A percentile compares a stretch with the other conserved stretches of the same genome.
Conservation (phyloP, 1,284 basidiomycete genomes). For the Ceratobasidium theobromae region DNA sequence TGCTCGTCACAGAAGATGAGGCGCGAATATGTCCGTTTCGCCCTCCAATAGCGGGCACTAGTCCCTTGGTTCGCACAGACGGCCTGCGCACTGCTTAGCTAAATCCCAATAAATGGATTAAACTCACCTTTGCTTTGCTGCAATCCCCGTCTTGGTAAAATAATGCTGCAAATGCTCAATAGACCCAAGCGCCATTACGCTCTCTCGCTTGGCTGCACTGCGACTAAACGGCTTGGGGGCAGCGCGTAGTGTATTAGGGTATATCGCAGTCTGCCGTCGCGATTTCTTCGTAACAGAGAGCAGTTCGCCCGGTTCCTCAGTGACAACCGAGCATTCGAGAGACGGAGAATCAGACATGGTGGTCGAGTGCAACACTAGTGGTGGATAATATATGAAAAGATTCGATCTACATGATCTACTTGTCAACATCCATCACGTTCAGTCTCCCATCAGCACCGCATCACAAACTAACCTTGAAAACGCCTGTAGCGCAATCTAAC, state of each 20-base stretch:
- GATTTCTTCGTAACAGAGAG: slow-evolving; percentile 4
- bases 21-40: slow-evolving; percentile 45
- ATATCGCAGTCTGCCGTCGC: slow-evolving; percentile 67
- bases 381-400: no score
- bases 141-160: slow-evolving; percentile 80
- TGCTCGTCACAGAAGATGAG: slow-evolving; percentile 43
- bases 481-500: no score
- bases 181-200: slow-evolving; percentile 81
- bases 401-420: background rate
- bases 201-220: slow-evolving; percentile 81
- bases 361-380: no score
- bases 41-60: slow-evolving; percentile 70
- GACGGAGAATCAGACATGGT: background rate
- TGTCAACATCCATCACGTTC: background rate
- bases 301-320: slow-evolving; percentile 22
- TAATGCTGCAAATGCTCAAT: slow-evolving; percentile 88
- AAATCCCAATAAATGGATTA: background rate
- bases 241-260: slow-evolving; percentile 71
- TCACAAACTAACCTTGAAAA: background rate
- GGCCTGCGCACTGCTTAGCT: slow-evolving; percentile 8
- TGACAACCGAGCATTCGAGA: slow-evolving; percentile 3
- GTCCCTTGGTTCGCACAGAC: slow-evolving; percentile 48
- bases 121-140: slow-evolving; percentile 68
- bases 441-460: background rate
- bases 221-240: slow-evolving; percentile 78